Evolutionary conservation across 495 filamentous ascomycete species (phyloP).

Genomic region (Annulohypoxylon nitens): DNA sequence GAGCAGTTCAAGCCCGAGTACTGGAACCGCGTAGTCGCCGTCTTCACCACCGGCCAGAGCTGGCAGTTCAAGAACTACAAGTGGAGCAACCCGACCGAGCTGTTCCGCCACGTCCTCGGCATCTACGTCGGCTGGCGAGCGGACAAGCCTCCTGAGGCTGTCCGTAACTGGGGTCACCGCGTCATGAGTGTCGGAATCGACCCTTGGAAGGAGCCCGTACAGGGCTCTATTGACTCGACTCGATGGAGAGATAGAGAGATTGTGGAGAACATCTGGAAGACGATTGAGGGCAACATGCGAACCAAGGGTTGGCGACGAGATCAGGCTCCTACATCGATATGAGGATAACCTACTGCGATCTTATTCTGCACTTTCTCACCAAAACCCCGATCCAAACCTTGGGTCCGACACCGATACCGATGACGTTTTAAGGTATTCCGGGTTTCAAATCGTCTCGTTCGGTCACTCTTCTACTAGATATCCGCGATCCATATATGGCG

Average conservation of each 20-base stretch:
- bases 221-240: constrained; percentile 64
- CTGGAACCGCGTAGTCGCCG: constrained; percentile 94
- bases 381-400: neutral
- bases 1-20: constrained; percentile 98
- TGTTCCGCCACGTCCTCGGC: constrained; percentile 89
- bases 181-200: constrained; percentile 82
- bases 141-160: constrained; percentile 79
- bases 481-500: neutral
- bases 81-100: constrained; percentile 88
- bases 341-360: constrained; percentile 8
- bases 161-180: constrained; percentile 86
- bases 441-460: neutral
- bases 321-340: constrained; percentile 66
- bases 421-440: neutral
- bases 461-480: constrained; percentile 9
- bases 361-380: neutral
- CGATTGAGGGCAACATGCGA: constrained; percentile 90
- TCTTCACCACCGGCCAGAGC: constrained; percentile 97
- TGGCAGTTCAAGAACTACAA: constrained; percentile 99
- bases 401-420: neutral
- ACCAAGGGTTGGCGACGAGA: constrained; percentile 84
- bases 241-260: constrained; percentile 94
- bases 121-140: constrained; percentile 93
- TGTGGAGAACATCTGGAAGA: constrained; percentile 92
- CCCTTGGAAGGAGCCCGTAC: constrained; percentile 74